Evolutionary conservation across 2,329 filamentous ascomycete species (phyloP), one percentile per base, ranked within the genome.

Genomic region (Ophiosphaerella korrae): DNA sequence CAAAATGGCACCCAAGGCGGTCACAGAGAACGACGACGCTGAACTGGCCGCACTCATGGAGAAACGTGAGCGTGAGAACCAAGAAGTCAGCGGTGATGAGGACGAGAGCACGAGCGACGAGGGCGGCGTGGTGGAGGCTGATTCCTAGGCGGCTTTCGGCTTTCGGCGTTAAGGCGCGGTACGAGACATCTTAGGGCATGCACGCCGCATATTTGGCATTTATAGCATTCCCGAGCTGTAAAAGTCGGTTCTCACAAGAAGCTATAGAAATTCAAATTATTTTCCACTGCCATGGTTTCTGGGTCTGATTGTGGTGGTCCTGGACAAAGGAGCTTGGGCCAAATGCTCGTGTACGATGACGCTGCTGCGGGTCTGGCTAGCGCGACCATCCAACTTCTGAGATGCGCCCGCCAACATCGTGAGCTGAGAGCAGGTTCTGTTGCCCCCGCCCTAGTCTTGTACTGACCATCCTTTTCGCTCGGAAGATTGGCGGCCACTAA

Each of bases 1-100:
- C 66, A 96, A 95, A 86, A 99, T 99, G 94, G 92, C 94, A 68
- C 94, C 94, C 63, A 97, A 97, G 86, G 94, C 95, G 4, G 94
- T 99, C 56, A 99, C 94, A 1, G 95, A 97, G 83, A 95, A 92
- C 75, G 95, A 99, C 69, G 94, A 99, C 71, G 94, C 93, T 23
- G 92, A 97, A 77, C 82, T 99, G 61, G 92, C 97, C 76, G 94
- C 93, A 45, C 84, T 99, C 60, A 99, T 99, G 94, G 94, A 97
- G 83, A 97, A 97, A 87, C 88, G 90, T 62, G 94, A 96, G 82
- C 88, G 91, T 62, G 93, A 97, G 84, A 99, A 99, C 78, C 90
- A 91, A 74, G 91, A 99, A 76, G 91, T 99, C 71, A 96, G 92
- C 75, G 94, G 94, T 70, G 95, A 99, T 74, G 94, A 99, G 82